Conservation (phyloP, 1,284 basidiomycete species). For the Apiotrichum veenhuisii region DNA sequence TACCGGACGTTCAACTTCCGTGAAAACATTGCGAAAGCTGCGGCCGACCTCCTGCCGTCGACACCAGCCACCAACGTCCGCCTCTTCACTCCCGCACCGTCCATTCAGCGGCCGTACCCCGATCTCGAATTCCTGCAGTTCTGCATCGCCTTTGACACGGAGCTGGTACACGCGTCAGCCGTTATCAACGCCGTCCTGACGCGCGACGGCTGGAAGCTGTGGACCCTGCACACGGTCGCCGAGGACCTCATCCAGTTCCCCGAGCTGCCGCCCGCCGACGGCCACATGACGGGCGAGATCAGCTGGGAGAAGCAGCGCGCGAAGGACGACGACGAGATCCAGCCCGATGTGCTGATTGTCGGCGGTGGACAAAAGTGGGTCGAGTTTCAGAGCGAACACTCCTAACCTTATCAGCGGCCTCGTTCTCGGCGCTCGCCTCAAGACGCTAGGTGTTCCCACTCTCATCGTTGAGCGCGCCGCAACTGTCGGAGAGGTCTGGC, state of each 20-base stretch:
- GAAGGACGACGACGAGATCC: constrained; percentile 23
- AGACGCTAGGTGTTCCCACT: constrained; percentile 44
- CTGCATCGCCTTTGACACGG: constrained; percentile 46
- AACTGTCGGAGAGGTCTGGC: constrained; percentile 50
- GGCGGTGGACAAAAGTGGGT: constrained; percentile 51
- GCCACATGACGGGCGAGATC: constrained; percentile 25
- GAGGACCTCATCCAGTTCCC: constrained; percentile 56
- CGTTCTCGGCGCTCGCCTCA: constrained; percentile 46
- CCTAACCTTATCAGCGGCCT: too few species aligned
- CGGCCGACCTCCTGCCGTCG: constrained; percentile 18
- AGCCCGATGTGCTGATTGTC: constrained; percentile 54
- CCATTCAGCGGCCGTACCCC: constrained; percentile 53
- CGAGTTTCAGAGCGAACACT: too few species aligned
- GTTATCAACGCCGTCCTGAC: constrained; percentile 56
- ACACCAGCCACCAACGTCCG: constrained; percentile 43
- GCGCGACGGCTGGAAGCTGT: constrained; percentile 56
- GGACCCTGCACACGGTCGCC: constrained; percentile 57
- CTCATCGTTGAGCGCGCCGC: constrained; percentile 48
- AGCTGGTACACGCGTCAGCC: constrained; percentile 39
- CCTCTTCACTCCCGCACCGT: constrained; percentile 46
- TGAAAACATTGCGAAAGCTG: constrained; percentile 43
- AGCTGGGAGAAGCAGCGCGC: constrained; percentile 21
- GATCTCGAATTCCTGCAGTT: constrained; percentile 59
- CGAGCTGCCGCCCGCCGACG: constrained; percentile 34
- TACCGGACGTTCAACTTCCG: constrained; percentile 60